These are phyloP conservation scores for Clavispora fructus DNA, from an alignment of 805 yeast species.

Conservation along the genomic window DNA sequence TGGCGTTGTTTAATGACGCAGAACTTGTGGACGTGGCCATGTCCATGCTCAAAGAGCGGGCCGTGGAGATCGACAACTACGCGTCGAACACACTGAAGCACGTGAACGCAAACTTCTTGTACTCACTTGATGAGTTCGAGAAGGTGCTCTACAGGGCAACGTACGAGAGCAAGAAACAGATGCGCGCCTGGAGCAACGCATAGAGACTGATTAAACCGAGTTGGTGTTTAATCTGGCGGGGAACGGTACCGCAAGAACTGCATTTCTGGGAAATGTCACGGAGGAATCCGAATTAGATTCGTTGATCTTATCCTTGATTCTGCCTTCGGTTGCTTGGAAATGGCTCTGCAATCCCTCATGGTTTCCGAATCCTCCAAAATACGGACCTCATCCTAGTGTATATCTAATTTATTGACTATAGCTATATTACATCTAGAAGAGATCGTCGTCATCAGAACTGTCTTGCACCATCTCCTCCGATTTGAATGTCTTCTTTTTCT, in stretches of 20 bases:
- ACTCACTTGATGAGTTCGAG: slow-evolving; percentile 74
- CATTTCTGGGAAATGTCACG: too few species aligned
- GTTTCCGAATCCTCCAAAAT: too few species aligned
- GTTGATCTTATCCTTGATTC: too few species aligned
- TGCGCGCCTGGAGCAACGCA: slow-evolving; percentile 31
- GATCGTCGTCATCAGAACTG: slow-evolving; percentile 42
- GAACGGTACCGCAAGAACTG: too few species aligned
- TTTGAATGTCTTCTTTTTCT: slow-evolving; percentile 24
- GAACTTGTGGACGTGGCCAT: slow-evolving; percentile 48
- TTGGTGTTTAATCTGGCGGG: too few species aligned
- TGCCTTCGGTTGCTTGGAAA: too few species aligned
- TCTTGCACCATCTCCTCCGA: slow-evolving; percentile 37
- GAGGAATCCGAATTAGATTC: too few species aligned
- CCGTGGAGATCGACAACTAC: slow-evolving; percentile 66
- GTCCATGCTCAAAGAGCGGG: slow-evolving; percentile 57
- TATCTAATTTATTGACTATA: neutral
- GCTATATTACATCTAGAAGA: slow-evolving; percentile 7
- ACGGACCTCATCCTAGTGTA: neutral
- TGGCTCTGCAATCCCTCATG: too few species aligned
- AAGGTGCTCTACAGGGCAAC: slow-evolving; percentile 51
- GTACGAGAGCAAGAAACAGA: slow-evolving; percentile 41
- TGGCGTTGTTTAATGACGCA: slow-evolving; percentile 59
- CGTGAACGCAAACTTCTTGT: slow-evolving; percentile 47
- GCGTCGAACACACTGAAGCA: slow-evolving; percentile 52
- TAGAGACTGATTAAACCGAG: neutral